Base-by-base conservation (phyloP, 768 basidiomycete genomes). In the Pleurotus pulmonarius region DNA sequence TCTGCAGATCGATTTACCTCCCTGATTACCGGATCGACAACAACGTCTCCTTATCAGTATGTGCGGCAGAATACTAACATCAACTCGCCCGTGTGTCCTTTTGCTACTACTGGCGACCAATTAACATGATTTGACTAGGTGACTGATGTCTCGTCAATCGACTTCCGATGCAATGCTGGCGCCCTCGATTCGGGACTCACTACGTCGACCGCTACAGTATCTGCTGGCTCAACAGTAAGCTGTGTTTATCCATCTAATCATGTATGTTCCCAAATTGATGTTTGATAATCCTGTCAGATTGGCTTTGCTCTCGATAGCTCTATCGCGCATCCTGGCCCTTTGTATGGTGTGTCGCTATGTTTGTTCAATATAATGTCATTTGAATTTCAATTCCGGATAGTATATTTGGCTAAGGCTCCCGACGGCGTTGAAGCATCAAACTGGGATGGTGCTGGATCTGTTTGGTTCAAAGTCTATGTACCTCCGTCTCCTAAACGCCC, bases 121-220 rank as follows among this genome's bases (percentile, higher is more conserved):
- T n/a, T n/a, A n/a, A n/a, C n/a, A 20, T 9, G 43, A 24, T 15
- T 43, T 16, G 22, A 34, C n/a, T 41, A 76, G 75, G 76, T 80
- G 37, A 74, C 72, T 24, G 74, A 80, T 58, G 78, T 81, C 29
- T 75, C 65, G 41, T 77, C 75, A 58, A 45, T 66, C 13, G 77
- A 79, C 56, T 71, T 81, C 64, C 69, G 77, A 37, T 81, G 78
- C 68, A 78, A 81, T 65, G 74, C 70, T 9, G 48, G 48, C n/a
- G 48, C 29, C 16, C 48, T 49, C 56, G 73, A 75, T 1, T 59
- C 64, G 51, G 75, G 72, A 12, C 54, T 63, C 38, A 70, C 72
- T 5, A 74, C 72, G 4, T 37, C 29, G 34, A 76, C 79, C 12
- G 56, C 69, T 46, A 82, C 80, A 5, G 67, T 75, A 54, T 67